phyloP scores from a whole-genome alignment of 768 basidiomycete species.

The Epithele typhae region DNA sequence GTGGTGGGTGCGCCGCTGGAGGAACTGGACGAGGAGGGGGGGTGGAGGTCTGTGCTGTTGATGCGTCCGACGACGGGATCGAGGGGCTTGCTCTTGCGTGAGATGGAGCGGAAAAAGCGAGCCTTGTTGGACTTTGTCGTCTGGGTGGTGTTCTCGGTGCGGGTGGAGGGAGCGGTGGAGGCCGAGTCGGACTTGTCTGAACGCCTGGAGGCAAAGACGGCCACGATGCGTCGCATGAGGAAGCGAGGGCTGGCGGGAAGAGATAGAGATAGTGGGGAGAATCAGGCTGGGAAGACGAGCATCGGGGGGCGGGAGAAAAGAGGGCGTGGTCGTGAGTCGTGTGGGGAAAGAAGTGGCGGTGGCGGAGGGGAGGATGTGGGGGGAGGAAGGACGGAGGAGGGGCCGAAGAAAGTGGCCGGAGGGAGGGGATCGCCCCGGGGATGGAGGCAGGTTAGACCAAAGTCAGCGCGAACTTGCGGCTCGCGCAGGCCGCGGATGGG shows the following conservation, averaged over 20 bases:
- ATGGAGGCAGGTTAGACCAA: too few species aligned
- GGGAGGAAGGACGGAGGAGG: conserved; percentile 2
- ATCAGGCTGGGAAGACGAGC: conserved; percentile 11
- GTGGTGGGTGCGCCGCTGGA: conserved; percentile 51
- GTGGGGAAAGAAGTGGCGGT: neutral
- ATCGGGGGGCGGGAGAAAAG: conserved; percentile 3
- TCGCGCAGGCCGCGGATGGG: too few species aligned
- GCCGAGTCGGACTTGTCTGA: conserved; percentile 36
- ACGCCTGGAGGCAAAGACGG: conserved; percentile 44
- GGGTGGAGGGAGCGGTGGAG: conserved; percentile 17
- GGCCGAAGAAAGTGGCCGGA: conserved; percentile 8
- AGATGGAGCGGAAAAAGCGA: conserved; percentile 25
- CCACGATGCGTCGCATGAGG: conserved; percentile 38
- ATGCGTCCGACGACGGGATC: conserved; percentile 26
- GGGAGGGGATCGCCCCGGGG: too few species aligned
- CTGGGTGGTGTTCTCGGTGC: conserved; percentile 5
- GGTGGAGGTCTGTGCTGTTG: conserved; percentile 24
- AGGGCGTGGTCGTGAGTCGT: conserved; percentile 1
- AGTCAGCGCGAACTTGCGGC: too few species aligned
- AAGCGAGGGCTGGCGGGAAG: conserved; percentile 2
- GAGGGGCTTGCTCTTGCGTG: conserved; percentile 24
- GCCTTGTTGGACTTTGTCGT: conserved; percentile 12
- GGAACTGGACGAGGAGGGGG: conserved; percentile 47
- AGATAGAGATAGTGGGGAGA: conserved; percentile 1
- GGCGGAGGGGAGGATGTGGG: neutral